Base-by-base conservation (phyloP, 2,329 filamentous ascomycete species). In the Claviceps capensis region DNA sequence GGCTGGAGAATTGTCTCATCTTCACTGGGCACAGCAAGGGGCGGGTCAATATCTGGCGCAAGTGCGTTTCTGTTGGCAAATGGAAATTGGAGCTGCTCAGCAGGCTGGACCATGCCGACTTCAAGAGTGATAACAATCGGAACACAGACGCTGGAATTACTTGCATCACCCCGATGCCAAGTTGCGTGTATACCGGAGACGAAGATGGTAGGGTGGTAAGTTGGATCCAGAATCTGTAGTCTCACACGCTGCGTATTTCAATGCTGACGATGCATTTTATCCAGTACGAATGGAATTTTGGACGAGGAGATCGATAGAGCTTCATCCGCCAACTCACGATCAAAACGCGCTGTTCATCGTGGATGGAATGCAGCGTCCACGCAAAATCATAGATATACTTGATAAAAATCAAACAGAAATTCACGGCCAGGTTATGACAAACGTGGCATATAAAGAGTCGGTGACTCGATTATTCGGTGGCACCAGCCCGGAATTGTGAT, bases 111-210 rank as follows among this genome's bases (percentile, higher is more conserved):
- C 88, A 95, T 64, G 73, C 82, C 41, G 88, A 95, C 62, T 63
- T 63, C 49, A 79, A 76, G 58, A 81, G 79, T 48, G 83, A 75
- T 71, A 78, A 63, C 68, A 81, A 62, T 59, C 69, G 65, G 5
- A 81, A 80, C 56, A 72, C 73, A 0, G 76, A 79, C 46, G 83
- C 85, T 2, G 83, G 84, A 0, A 90, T 97, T 55, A 95, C 86
- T 40, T 94, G 86, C 63, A 86, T 98, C 50, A 75, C 86, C 52
- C 86, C 91, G 2, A 86, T 90, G 77, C 81, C 87, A 50, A 83
- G 85, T 56, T 78, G 84, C 55, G 82, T 97, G 9, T 97, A 96
- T 67, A 95, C 90, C 0, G 93, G 91, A 3, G 93, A 97, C 70
- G 93, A 97, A 57, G 85, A 89, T 57, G 93, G 93, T 34, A 78